phyloP scores from a whole-genome alignment of 2,329 filamentous ascomycete genomes.

The Ceratocystis cubensis region DNA sequence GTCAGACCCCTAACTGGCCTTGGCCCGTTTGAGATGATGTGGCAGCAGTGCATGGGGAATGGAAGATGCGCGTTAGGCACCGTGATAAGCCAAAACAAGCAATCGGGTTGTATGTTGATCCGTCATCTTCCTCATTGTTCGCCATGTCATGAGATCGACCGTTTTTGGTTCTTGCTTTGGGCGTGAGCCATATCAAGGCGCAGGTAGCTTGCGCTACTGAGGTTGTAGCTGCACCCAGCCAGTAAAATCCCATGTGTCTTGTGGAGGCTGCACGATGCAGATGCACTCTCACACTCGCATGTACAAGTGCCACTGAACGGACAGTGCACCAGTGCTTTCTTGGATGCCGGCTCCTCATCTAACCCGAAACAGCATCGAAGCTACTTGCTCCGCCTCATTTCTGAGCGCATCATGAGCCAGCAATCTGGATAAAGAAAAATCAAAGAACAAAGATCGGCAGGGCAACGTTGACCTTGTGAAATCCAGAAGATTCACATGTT shows the following conservation, averaged over 20 bases:
- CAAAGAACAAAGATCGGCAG: constrained; percentile 1
- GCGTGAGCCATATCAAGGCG: not conserved
- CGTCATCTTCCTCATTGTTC: not conserved
- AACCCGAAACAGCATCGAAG: not conserved
- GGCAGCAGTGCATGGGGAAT: constrained; percentile 1
- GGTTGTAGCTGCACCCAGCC: not conserved
- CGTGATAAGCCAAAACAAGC: not conserved
- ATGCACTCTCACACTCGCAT: not conserved
- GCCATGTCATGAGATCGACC: not conserved
- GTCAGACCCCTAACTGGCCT: not conserved
- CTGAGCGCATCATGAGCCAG: not conserved
- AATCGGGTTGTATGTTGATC: not conserved
- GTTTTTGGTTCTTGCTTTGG: not conserved
- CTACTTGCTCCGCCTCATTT: constrained; percentile 3
- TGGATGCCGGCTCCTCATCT: constrained; percentile 1
- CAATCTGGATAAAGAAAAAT: constrained; percentile 3
- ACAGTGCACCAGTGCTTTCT: not conserved
- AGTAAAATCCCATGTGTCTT: not conserved
- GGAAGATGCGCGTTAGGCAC: not conserved
- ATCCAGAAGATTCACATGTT: not conserved
- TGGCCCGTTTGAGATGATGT: constrained; percentile 4
- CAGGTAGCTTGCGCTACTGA: no score
- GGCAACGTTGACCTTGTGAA: not conserved
- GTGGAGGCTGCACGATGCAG: not conserved
- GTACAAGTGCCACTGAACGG: not conserved